Percentiles rank a stretch among this genome's conserved stretches.
phyloP scores from a whole-genome alignment of 345 rosid species.

The Gossypium stocksii region DNA sequence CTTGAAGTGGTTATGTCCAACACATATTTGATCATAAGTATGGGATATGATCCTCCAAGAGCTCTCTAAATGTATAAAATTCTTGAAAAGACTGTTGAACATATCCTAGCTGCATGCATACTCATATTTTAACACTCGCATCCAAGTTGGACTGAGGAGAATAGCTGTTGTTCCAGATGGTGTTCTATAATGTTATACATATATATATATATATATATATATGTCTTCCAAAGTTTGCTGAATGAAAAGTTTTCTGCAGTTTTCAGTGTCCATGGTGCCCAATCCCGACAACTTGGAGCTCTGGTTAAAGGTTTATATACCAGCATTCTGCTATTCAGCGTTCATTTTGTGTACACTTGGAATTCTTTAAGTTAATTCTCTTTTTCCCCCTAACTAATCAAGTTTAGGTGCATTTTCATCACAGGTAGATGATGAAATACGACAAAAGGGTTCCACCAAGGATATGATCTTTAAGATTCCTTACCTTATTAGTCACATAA shows the following conservation, averaged over 20 bases:
- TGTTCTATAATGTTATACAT: background rate
- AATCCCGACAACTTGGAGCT: constrained; percentile 82
- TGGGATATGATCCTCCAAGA: too few relatives aligned
- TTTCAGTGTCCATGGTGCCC: constrained; percentile 56
- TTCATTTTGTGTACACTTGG: background rate
- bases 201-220: background rate
- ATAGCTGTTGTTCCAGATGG: too few relatives aligned
- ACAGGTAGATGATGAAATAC: constrained; percentile 74
- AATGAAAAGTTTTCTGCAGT: constrained; percentile 31
- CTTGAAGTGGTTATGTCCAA: too few relatives aligned
- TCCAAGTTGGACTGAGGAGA: too few relatives aligned
- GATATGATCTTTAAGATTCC: constrained; percentile 92
- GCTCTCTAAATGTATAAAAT: too few relatives aligned
- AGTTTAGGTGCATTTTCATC: constrained; percentile 6
- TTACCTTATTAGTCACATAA: constrained; percentile 80
- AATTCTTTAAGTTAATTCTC: background rate
- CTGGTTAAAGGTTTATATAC: constrained; percentile 66
- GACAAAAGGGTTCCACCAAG: constrained; percentile 73
- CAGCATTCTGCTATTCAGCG: background rate
- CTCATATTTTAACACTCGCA: too few relatives aligned
- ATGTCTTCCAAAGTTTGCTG: background rate
- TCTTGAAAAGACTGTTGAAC: too few relatives aligned
- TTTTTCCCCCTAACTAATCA: background rate
- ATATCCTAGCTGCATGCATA: too few relatives aligned
- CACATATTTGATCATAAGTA: too few relatives aligned